Conservation (phyloP, 495 filamentous ascomycete species). For the Paragyromitra xinjiangensis region DNA sequence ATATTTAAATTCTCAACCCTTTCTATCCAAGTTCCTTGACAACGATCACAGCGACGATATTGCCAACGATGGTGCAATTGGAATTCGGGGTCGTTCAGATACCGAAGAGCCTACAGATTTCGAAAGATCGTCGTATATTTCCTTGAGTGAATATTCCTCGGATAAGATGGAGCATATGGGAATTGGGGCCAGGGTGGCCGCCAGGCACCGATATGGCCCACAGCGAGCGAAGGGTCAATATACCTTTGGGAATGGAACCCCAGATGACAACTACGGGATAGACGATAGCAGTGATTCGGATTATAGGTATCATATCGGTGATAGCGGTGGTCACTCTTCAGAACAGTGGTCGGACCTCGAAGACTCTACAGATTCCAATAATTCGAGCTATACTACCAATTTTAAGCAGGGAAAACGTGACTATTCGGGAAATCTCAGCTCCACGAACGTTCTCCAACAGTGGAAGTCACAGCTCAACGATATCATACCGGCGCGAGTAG, state of each 20-base stretch:
- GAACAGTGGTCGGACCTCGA: conserved; percentile 19
- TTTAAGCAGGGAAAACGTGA: neutral
- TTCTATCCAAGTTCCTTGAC: neutral
- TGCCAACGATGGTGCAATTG: neutral
- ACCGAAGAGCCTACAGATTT: neutral
- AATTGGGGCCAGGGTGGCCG: conserved; percentile 3
- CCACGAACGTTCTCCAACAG: neutral
- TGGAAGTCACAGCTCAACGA: neutral
- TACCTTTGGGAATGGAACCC: neutral
- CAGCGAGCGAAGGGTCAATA: neutral
- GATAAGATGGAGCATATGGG: neutral
- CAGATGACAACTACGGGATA: neutral
- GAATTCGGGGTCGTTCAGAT: neutral
- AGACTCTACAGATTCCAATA: neutral
- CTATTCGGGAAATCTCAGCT: neutral
- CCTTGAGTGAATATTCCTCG: neutral
- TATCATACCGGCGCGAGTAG: neutral
- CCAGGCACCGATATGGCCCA: neutral
- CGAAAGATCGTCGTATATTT: neutral
- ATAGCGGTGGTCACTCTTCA: conserved; percentile 22
- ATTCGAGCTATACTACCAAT: neutral
- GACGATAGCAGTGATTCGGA: conserved; percentile 12
- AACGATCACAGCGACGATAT: neutral
- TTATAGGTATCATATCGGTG: neutral
- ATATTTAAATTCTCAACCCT: neutral